Evolutionary conservation across 169 alveolate genomes (phyloP).

Genomic region (Condylostoma magnum): DNA sequence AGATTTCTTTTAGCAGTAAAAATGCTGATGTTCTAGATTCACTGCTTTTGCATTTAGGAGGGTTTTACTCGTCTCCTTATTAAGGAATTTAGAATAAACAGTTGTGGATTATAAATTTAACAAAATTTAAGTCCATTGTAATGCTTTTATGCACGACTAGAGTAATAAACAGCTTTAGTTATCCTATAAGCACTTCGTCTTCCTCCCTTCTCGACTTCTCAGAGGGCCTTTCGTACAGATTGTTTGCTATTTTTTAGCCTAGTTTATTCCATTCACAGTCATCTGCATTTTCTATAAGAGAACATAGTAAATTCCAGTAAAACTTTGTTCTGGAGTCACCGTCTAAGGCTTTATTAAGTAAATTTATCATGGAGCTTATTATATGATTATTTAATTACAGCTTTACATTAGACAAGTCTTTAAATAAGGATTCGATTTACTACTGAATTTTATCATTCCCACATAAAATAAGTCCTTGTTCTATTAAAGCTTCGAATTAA

Average conservation of each 20-base stretch:
- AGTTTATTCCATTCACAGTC: neutral
- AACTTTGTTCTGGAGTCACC: neutral
- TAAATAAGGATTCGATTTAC: neutral
- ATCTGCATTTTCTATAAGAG: neutral
- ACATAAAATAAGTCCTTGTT: neutral
- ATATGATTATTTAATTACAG: neutral
- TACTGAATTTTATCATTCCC: neutral
- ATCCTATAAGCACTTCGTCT: slow-evolving; percentile 4
- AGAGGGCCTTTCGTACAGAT: neutral
- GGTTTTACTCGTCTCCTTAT: slow-evolving; percentile 5
- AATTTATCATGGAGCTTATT: neutral
- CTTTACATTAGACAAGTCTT: neutral
- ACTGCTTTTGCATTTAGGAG: slow-evolving; percentile 64
- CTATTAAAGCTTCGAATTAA: neutral
- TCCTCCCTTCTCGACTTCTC: slow-evolving; percentile 21
- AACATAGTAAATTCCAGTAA: slow-evolving; percentile 21
- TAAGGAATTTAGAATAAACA: slow-evolving; percentile 25
- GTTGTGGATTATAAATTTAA: neutral
- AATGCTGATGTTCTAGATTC: slow-evolving; percentile 39
- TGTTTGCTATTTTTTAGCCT: neutral
- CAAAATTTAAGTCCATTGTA: neutral
- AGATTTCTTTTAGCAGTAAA: slow-evolving; percentile 17
- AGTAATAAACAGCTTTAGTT: neutral
- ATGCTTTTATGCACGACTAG: neutral
- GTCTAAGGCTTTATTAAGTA: neutral